These are phyloP conservation scores for Apiotrichum domesticum DNA, from an alignment of 1,284 basidiomycete species.

Conservation along the genomic window DNA sequence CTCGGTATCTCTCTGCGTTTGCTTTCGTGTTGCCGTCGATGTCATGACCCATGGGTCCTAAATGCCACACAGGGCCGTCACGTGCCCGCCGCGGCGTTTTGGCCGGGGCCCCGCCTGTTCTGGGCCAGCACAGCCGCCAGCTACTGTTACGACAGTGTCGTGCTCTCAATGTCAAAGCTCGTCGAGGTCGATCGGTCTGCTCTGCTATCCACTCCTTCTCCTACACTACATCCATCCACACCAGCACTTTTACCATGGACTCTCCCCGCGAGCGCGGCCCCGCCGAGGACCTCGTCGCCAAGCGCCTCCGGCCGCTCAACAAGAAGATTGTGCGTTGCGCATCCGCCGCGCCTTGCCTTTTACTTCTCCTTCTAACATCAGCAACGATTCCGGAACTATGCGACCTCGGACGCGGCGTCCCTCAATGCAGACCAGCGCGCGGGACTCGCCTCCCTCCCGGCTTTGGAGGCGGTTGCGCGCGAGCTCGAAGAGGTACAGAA, in stretches of 20 bases:
- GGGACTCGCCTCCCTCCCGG: slow-evolving; percentile 61
- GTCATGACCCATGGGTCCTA: no score
- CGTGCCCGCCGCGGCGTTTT: not conserved
- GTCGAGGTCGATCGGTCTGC: no score
- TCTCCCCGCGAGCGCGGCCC: slow-evolving; percentile 48
- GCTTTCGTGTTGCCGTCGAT: no score
- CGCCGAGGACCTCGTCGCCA: slow-evolving; percentile 67
- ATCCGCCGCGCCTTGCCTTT: not conserved
- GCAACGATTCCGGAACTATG: slow-evolving; percentile 67
- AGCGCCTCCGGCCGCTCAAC: slow-evolving; percentile 63
- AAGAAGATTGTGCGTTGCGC: slow-evolving; percentile 71
- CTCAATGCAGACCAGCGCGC: slow-evolving; percentile 79
- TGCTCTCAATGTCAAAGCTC: not conserved
- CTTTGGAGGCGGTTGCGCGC: slow-evolving; percentile 66
- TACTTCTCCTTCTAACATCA: slow-evolving; percentile 34
- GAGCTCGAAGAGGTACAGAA: slow-evolving; percentile 76
- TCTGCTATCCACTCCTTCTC: no score
- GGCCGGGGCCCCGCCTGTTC: not conserved
- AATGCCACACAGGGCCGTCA: not conserved
- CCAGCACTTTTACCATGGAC: not conserved
- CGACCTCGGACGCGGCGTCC: slow-evolving; percentile 58
- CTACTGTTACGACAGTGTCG: not conserved
- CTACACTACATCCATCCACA: no score
- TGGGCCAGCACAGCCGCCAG: not conserved
- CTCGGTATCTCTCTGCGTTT: no score